Base-by-base conservation (phyloP, 768 basidiomycete genomes). In the Hypholoma sublateritium region DNA sequence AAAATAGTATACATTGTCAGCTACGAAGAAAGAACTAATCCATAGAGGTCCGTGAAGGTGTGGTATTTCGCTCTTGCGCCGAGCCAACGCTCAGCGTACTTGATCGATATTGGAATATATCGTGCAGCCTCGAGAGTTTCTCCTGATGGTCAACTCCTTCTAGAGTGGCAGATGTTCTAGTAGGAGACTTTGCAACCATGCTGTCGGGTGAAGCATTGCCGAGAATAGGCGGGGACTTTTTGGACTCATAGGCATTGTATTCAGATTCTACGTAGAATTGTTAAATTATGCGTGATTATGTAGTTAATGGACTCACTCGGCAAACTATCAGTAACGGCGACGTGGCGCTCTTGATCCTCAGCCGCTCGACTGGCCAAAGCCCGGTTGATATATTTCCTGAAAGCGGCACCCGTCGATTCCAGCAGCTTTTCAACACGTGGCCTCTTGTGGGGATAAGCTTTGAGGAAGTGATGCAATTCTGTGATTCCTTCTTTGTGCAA, bases 401-500 rank as follows among this genome's bases (percentile, higher is more conserved):
- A 96, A 6, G 91, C 91, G 17, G 90, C 83, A 1, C 93, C 93
- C 0, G 94, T 95, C 0, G 89, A 86, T 64, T 94, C 91, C 19
- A 95, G 80, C 77, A 94, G 81, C 68, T 93, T 92, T 65, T 95
- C 93, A 19, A 95, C 92, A 41, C 85, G 84, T 2, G 85, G 74
- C 65, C 83, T 82, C 68, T 93, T 94, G 64, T 93, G 86, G 0
- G 94, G 95, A 67, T 97, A 85, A 25, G 86, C 88, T 73, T 95
- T 95, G 66, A 98, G 73, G 77, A 95, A 98, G 35, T 93, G 88
- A 69, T 98, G 93, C 21, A 99, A 76, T 65, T 95, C 93, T 3
- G 93, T 95, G 55, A 98, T 95, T 3, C 93, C 93, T 70, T 96
- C 93, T 71, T 94, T 94, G 70, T 94, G 91, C 74, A 93, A 77